Evolutionary conservation across 306 rosid genomes (phyloP), one percentile per base, ranked within the genome.

Genomic region (Castanea mollissima): DNA sequence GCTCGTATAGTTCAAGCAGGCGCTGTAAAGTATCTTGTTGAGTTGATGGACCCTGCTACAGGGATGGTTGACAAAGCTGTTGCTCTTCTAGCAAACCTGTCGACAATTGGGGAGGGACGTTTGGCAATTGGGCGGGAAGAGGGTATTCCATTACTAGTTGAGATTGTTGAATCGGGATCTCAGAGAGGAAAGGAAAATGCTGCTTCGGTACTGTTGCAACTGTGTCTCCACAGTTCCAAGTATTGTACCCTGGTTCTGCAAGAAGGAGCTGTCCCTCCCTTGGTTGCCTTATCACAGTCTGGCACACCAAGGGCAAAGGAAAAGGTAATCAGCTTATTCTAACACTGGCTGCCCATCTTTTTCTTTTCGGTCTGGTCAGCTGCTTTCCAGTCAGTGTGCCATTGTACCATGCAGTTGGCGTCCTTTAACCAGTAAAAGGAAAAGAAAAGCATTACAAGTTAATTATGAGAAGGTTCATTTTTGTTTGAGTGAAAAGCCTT

Each of bases 231-330:
- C 63, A 91, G 88, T 83, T 76, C 85, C 34, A 91, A 90, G 85
- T 88, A 90, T 81, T 95, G 99, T 80, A 92, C 88, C 52, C 55
- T 95, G 80, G 87, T 95, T 88, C 90, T 95, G 56, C 98, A 91
- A 87, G 99, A 95, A 92, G 99, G 99, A 76, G 98, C 97, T 7
- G 98, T 95, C 23, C 99, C 99, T n/a, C 97, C 99, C 27, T 80
- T 95, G 49, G 99, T 95, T 74, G 97, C 92, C 77, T 83, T 95
- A 73, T 91, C 97, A 41, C 99, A 91, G 79, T 90, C 90, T 44
- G 98, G 99, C 74, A 92, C 96, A 8, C 85, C 96, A 52, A 90
- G 99, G 84, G 98, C 99, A 27, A 92, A 80, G 84, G 99, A 95
- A 83, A 95, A 92, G 99, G 99, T 95, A 78, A 63, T 75, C n/a